These are phyloP conservation scores for Colletotrichum viniferum DNA, from an alignment of 2,329 filamentous ascomycete genomes.

Conservation along the genomic window DNA sequence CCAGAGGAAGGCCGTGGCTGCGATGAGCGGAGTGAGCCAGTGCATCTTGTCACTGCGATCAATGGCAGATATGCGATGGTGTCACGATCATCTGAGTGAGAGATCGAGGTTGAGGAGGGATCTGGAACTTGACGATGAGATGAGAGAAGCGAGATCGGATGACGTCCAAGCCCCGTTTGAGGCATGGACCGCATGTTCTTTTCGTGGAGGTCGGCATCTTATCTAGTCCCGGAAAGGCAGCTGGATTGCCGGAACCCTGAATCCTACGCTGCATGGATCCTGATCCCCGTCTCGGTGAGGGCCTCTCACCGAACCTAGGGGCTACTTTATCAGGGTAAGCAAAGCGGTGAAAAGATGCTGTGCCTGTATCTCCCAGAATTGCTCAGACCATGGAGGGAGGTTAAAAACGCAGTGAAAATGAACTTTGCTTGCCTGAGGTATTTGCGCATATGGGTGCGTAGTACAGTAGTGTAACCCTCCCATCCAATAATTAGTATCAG, in stretches of 20 bases:
- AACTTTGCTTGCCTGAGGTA: too few relatives aligned
- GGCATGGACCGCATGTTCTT: neutral
- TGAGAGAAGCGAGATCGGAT: constrained; percentile 9
- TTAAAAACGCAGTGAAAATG: too few relatives aligned
- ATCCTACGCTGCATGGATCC: constrained; percentile 10
- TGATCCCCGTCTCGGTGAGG: constrained; percentile 9
- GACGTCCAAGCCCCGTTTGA: constrained; percentile 10
- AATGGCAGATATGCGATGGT: neutral
- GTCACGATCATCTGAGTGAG: neutral
- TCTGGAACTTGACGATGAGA: neutral
- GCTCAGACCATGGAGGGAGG: too few relatives aligned
- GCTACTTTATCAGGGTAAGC: too few relatives aligned
- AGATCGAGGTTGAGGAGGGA: neutral
- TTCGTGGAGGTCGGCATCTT: neutral
- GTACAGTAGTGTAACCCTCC: too few relatives aligned
- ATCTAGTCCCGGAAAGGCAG: constrained; percentile 18
- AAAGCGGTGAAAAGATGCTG: too few relatives aligned
- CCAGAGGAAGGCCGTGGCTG: neutral
- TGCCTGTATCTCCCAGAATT: too few relatives aligned
- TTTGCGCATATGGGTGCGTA: too few relatives aligned
- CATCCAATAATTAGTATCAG: too few relatives aligned
- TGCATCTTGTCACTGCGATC: neutral
- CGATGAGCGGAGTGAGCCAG: constrained; percentile 2
- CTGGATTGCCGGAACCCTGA: neutral
- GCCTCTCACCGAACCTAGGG: neutral